Evolutionary conservation across 2,329 filamentous ascomycete species (phyloP), one percentile per base, ranked within the genome.

Genomic region (Proliferodiscus dingleyae): DNA sequence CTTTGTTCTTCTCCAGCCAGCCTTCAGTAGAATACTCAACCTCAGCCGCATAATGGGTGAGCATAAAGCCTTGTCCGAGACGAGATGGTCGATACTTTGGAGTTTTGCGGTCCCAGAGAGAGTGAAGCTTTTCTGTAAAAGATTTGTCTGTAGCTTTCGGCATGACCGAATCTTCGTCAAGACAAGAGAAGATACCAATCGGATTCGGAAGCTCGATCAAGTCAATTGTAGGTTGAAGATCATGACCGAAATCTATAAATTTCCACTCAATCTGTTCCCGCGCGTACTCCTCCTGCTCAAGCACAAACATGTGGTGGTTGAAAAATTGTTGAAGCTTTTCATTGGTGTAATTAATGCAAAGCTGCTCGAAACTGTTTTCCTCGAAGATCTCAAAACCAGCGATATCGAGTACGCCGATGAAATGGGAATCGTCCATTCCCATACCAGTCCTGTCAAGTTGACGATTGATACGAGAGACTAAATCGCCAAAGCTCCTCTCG

Each of bases 301-400:
- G 74, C 8, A 98, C 93, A 62, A 98, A 98, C 93, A 98, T 98
- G 71, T 98, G 94, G 64, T 98, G 93, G 61, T 98, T 98, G 78
- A 98, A 98, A 67, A 98, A 98, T 58, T 98, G 93, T 62, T 98
- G 93, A 5, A 98, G 80, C 66, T 96, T 98, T 67, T 98, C 93
- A 68, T 98, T 98, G 51, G 94, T 97, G 68, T 98, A 98, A 68
- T 98, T 98, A 76, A 98, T 98, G 72, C 93, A 98, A 5, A 98
- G 77, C 66, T 98, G 93, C 66, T 98, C 93, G 61, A 98, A 98
- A 71, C 91, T 96, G 71, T 98, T 98, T 61, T 88, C 80, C 58
- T 98, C 90, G 59, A 98, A 98, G 48, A 98, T 98, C 64, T 98
- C 93, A 67, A 98, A 98, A 50, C 93, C 93, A 53, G 94, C 94